Evolutionary conservation across 805 yeast genomes (phyloP).

Genomic region (Vanderwaltozyma yarrowii): DNA sequence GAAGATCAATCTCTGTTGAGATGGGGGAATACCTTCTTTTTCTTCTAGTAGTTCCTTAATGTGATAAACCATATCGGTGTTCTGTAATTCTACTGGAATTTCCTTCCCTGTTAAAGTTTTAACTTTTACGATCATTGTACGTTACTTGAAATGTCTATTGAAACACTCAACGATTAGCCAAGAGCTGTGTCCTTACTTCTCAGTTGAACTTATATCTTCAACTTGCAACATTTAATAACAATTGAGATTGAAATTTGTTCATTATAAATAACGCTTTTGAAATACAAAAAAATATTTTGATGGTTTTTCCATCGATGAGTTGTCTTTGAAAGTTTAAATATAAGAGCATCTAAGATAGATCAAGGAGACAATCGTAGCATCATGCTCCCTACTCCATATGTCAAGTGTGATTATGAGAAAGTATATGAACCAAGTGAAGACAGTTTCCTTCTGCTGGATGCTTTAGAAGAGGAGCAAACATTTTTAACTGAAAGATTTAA

Average conservation of each 20-base stretch:
- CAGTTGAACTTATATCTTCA: neutral
- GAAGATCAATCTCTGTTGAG: slow-evolving; percentile 84
- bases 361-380: neutral
- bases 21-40: slow-evolving; percentile 94
- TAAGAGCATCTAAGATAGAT: too few species aligned
- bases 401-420: slow-evolving; percentile 49
- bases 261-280: neutral
- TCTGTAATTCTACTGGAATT: slow-evolving; percentile 27
- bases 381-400: slow-evolving; percentile 77
- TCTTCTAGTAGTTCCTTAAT: slow-evolving; percentile 91
- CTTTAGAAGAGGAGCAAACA: slow-evolving; percentile 51
- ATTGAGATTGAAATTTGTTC: too few species aligned
- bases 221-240: too few species aligned
- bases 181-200: neutral
- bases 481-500: slow-evolving; percentile 27
- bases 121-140: slow-evolving; percentile 19
- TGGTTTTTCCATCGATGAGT: too few species aligned
- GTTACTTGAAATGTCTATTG: too few species aligned
- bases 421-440: slow-evolving; percentile 97
- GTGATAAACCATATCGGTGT: slow-evolving; percentile 39
- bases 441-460: slow-evolving; percentile 72
- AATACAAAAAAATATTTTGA: too few species aligned
- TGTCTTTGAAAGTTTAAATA: too few species aligned
- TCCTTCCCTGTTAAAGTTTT: slow-evolving; percentile 30
- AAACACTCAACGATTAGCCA: neutral